Percentiles rank a stretch among this genome's conserved stretches.
Evolutionary conservation across 2,329 filamentous ascomycete genomes (phyloP).

Genomic region (Tetracladium maxilliforme): DNA sequence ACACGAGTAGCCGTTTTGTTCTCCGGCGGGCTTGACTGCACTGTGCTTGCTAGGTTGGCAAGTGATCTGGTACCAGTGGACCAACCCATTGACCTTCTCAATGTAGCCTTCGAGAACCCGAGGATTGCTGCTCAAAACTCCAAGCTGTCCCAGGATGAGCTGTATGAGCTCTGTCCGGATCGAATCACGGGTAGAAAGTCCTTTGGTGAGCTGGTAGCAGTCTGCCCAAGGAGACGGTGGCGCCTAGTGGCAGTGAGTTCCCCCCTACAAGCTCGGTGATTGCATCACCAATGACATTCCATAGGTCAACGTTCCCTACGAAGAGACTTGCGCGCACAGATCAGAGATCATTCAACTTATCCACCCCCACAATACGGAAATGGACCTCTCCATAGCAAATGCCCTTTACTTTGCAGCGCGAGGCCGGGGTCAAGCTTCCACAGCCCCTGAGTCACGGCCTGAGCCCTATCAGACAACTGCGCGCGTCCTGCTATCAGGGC

Average conservation of each 20-base stretch:
- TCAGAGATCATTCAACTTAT: constrained; percentile 62
- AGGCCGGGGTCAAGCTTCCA: constrained; percentile 33
- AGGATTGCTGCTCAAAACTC: constrained; percentile 39
- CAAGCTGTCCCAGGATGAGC: constrained; percentile 7
- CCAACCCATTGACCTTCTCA: constrained; percentile 74
- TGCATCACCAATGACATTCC: constrained; percentile 4
- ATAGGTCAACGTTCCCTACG: constrained; percentile 68
- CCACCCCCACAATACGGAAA: constrained; percentile 89
- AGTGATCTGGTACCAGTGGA: constrained; percentile 58
- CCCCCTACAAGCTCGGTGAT: too few relatives aligned
- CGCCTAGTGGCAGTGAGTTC: constrained; percentile 57
- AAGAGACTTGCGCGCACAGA: constrained; percentile 56
- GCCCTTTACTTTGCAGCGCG: constrained; percentile 92
- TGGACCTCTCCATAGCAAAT: constrained; percentile 90
- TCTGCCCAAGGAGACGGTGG: constrained; percentile 62
- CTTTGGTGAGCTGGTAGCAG: constrained; percentile 53
- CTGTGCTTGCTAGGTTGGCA: constrained; percentile 64
- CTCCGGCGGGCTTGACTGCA: constrained; percentile 89
- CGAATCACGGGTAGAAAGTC: constrained; percentile 74
- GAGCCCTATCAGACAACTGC: constrained; percentile 51
- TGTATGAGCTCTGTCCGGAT: constrained; percentile 81
- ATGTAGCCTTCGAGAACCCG: constrained; percentile 95
- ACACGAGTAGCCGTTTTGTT: constrained; percentile 68
- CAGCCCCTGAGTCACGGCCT: constrained; percentile 4
- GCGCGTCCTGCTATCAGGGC: constrained; percentile 75